Evolutionary conservation across 441 rosid genomes (phyloP).

Genomic region (Metrosideros polymorpha): DNA sequence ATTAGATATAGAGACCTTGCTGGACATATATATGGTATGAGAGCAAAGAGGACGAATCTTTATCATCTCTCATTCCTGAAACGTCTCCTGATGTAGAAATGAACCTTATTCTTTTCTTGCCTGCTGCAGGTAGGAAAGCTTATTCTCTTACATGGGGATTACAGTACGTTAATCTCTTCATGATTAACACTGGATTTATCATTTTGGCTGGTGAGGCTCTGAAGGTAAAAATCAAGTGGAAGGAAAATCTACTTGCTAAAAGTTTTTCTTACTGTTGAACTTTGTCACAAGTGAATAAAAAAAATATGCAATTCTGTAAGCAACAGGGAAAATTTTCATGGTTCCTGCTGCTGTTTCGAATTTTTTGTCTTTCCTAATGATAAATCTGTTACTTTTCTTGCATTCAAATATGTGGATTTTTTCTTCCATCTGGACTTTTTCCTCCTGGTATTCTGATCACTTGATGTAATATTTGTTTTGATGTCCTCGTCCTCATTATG

Average conservation of each 20-base stretch:
- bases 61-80: neutral
- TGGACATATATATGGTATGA: conserved; percentile 66
- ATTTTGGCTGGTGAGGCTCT: conserved; percentile 83
- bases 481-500: conserved; percentile 4
- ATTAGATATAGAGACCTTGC: conserved; percentile 94
- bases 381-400: neutral
- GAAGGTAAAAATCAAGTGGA: conserved; percentile 35
- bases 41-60: neutral
- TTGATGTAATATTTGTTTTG: neutral
- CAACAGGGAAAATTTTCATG: neutral
- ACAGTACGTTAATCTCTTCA: conserved; percentile 86
- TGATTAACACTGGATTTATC: conserved; percentile 87
- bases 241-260: neutral
- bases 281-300: neutral
- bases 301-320: neutral
- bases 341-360: neutral
- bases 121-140: conserved; percentile 57
- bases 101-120: neutral
- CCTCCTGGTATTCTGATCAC: neutral
- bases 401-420: neutral
- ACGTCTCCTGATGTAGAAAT: neutral
- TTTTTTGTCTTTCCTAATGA: neutral
- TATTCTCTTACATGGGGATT: conserved; percentile 71
- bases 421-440: neutral
- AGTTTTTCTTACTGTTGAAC: neutral